Percentiles rank a stretch among this genome's conserved stretches.
Evolutionary conservation across 306 rosid species (phyloP).

Genomic region (Ormosia semicastrata): DNA sequence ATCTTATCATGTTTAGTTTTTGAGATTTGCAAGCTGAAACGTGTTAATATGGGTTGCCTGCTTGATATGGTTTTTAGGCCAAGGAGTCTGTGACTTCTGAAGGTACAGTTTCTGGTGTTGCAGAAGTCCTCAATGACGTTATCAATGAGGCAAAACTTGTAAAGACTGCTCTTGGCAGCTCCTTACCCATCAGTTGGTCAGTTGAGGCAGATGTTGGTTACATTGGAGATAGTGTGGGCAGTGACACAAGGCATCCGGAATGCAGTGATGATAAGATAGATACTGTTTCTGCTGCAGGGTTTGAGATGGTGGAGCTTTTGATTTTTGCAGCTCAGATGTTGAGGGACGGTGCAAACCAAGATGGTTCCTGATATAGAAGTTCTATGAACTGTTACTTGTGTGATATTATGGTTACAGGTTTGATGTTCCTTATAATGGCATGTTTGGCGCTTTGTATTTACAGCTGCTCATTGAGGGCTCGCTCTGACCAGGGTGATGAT

Average conservation of each 20-base stretch:
- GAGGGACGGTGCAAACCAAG: constrained; percentile 40
- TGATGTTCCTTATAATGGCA: background rate
- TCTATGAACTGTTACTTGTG: background rate
- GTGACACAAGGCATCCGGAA: constrained; percentile 40
- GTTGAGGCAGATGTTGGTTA: constrained; percentile 51
- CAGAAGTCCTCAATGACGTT: constrained; percentile 52
- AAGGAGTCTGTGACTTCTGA: constrained; percentile 49
- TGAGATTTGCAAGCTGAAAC: constrained; percentile 22
- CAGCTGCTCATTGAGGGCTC: background rate
- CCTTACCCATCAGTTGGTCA: constrained; percentile 88
- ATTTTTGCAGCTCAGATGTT: constrained; percentile 67
- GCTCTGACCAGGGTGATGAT: constrained; percentile 1
- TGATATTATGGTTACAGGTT: background rate
- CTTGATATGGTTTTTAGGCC: constrained; percentile 50
- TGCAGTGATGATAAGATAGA: constrained; percentile 59
- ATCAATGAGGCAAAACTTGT: constrained; percentile 74
- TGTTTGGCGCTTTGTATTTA: background rate
- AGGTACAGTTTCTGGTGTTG: constrained; percentile 37
- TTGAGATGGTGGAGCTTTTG: constrained; percentile 96
- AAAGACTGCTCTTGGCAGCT: constrained; percentile 91
- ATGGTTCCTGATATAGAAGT: constrained; percentile 26
- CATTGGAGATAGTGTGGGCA: constrained; percentile 28
- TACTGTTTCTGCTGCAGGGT: constrained; percentile 76
- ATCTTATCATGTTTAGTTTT: constrained; percentile 10
- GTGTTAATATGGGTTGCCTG: constrained; percentile 19